Conservation (phyloP, 495 filamentous ascomycete species). For the Penicillium pulvis region DNA sequence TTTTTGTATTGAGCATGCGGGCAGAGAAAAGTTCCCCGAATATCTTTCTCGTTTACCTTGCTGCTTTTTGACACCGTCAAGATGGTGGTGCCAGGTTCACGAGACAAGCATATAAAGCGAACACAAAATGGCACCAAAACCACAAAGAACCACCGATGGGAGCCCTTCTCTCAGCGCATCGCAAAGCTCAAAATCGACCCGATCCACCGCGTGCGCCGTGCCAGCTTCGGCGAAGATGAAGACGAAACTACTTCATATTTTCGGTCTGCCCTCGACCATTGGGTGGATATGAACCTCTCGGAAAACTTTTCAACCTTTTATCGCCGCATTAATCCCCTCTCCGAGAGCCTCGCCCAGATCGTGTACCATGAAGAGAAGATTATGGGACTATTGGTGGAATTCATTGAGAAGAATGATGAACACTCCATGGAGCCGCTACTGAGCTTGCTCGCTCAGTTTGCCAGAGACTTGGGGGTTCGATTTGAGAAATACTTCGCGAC, state of each 20-base stretch:
- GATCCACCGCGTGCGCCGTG: conserved; percentile 78
- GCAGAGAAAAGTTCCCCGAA: conserved; percentile 27
- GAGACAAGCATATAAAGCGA: conserved; percentile 63
- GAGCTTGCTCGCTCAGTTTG: conserved; percentile 82
- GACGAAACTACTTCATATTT: conserved; percentile 80
- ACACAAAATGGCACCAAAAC: conserved; percentile 67
- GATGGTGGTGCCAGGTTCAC: conserved; percentile 65
- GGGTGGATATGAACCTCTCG: conserved; percentile 88
- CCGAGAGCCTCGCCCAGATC: conserved; percentile 88
- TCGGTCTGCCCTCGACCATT: conserved; percentile 76
- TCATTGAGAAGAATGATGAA: conserved; percentile 74
- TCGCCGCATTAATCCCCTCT: conserved; percentile 70
- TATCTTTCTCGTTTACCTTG: conserved; percentile 33
- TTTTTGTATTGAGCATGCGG: conserved; percentile 44
- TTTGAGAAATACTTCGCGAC: conserved; percentile 86
- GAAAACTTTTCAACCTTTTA: conserved; percentile 74
- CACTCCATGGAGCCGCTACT: conserved; percentile 83
- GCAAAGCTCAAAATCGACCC: conserved; percentile 93
- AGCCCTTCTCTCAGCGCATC: conserved; percentile 91
- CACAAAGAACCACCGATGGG: conserved; percentile 81
- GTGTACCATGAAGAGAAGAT: conserved; percentile 85
- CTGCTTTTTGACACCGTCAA: conserved; percentile 30
- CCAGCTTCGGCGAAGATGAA: conserved; percentile 73
- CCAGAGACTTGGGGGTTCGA: conserved; percentile 82
- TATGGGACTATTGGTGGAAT: conserved; percentile 72